These are phyloP conservation scores for Mycotypha africana DNA, from an alignment of 371 early-diverging fungal species.

Conservation along the genomic window DNA sequence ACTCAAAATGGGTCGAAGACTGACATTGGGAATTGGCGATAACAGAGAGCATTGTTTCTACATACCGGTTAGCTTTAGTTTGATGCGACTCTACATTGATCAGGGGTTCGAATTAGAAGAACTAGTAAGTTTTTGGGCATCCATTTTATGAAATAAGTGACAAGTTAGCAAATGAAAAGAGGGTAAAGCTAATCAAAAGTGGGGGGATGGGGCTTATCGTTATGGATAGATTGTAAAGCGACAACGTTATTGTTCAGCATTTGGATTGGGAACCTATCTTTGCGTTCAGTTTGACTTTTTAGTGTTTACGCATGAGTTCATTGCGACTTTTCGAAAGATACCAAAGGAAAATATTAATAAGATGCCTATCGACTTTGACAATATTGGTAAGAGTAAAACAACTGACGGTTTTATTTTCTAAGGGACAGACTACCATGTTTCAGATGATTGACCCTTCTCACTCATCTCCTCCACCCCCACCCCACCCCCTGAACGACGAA, in stretches of 20 bases:
- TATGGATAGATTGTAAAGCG: slow-evolving; percentile 72
- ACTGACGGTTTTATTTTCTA: neutral
- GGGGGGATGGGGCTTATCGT: no score
- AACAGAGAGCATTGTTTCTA: slow-evolving; percentile 87
- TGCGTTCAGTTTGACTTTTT: slow-evolving; percentile 87
- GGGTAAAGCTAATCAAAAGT: no score
- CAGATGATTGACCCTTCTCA: no score
- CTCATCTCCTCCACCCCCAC: no score
- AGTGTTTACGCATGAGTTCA: slow-evolving; percentile 90
- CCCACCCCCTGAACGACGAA: no score
- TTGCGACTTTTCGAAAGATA: slow-evolving; percentile 78
- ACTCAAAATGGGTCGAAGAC: slow-evolving; percentile 64
- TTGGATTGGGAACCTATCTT: slow-evolving; percentile 82
- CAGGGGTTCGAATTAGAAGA: slow-evolving; percentile 88
- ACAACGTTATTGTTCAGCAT: slow-evolving; percentile 88
- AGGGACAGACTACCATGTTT: neutral
- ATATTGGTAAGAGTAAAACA: no score
- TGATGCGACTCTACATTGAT: slow-evolving; percentile 76
- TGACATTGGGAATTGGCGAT: slow-evolving; percentile 90
- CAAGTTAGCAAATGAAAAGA: no score
- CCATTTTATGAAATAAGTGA: no score
- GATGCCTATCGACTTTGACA: slow-evolving; percentile 44
- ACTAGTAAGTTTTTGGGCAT: slow-evolving; percentile 45
- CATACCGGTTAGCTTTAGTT: slow-evolving; percentile 79
- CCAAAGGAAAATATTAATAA: slow-evolving; percentile 47